Percentiles rank a stretch among this genome's conserved stretches.
Conservation (phyloP, 306 rosid species). For the Casuarina glauca region DNA sequence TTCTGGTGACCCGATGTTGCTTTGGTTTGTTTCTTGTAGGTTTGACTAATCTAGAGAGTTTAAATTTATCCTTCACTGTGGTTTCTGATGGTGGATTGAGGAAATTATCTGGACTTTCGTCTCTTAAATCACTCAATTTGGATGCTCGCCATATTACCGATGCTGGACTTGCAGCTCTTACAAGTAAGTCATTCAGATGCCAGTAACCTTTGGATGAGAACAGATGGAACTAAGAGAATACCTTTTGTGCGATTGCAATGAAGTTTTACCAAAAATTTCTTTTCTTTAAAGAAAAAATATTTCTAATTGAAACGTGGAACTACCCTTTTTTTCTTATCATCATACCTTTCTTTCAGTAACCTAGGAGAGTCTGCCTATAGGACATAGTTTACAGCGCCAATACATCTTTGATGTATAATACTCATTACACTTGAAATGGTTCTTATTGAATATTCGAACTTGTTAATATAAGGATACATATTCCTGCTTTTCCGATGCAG, state of each 20-base stretch:
- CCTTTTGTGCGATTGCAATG: neutral
- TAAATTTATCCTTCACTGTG: conserved; percentile 83
- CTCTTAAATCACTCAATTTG: conserved; percentile 94
- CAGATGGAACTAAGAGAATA: neutral
- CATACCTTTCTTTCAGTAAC: neutral
- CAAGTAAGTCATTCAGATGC: conserved; percentile 50
- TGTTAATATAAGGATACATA: conserved; percentile 4
- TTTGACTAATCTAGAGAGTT: conserved; percentile 70
- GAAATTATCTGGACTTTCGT: conserved; percentile 71
- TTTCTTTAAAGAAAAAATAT: no score
- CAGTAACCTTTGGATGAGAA: conserved; percentile 5
- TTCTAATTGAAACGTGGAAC: neutral
- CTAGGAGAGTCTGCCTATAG: neutral
- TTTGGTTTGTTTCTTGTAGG: conserved; percentile 51
- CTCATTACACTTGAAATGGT: neutral
- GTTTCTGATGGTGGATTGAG: conserved; percentile 68
- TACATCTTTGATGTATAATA: no score
- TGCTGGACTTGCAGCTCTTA: conserved; percentile 71
- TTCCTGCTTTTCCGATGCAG: conserved; percentile 45
- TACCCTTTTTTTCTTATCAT: neutral
- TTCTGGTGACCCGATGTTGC: conserved; percentile 7
- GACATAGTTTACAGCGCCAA: no score
- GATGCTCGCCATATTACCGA: conserved; percentile 86
- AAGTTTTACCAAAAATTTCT: neutral
- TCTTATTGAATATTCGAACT: neutral